Evolutionary conservation across 1,284 basidiomycete species (phyloP), one percentile per base, ranked within the genome.

Genomic region (Cryptococcus sp.): DNA sequence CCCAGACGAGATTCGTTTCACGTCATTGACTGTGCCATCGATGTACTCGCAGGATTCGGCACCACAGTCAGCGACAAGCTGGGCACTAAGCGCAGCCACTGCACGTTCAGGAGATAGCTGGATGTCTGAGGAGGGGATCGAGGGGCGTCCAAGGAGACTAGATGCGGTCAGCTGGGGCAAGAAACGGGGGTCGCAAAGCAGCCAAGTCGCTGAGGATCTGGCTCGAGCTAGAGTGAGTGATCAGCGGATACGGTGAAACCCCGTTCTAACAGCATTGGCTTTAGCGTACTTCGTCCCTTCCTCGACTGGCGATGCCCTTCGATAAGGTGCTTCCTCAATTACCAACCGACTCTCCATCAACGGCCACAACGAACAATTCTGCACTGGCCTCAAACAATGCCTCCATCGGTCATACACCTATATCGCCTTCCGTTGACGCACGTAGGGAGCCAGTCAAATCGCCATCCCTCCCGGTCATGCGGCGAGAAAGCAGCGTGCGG

Each of bases 31-130:
- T 5, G 54, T 61, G 10, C 60, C 66, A 5, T 69, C 67, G 5
- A 41, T 61, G 5, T 76, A 71, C 54, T 69, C 60, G 11, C 68
- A 72, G 40, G 71, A 71, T 27, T 75, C 74, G 17, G 66, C 62
- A 1, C 71, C 73, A 2, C 47, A 65, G 0, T 64, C 68, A 16
- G 69, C 67, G 7, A 58, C 63, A 5, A 55, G 42, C 23, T 47
- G 48, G 47, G 47, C 47, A 16, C 27, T 38, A 40, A 53, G 50
- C 23, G 51, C 53, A 49, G 48, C 10, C 11, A 50, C 50, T 22
- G 41, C 51, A 16, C 55, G 55, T 17, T 47, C 59, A 8, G 52
- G 50, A 22, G 27, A 47, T 30, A 19, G 51, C 42, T 20, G 22
- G 38, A 42, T 17, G 47, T 43, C 35, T 10, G 38, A 19, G 42